Base-by-base conservation (phyloP, 78 protist species). In the Tieghemostelium lacteum region DNA sequence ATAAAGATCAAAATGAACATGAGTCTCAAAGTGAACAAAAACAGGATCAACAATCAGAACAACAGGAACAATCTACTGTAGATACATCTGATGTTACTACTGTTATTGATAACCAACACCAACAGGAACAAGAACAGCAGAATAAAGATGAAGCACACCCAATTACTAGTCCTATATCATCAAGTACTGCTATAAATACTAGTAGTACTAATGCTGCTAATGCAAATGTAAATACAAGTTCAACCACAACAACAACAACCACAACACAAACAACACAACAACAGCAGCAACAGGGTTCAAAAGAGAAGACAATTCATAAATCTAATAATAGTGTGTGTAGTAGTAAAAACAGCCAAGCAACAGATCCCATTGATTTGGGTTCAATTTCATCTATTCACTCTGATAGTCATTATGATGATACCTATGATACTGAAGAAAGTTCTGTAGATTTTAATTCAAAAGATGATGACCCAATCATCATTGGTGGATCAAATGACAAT, bases 321-420 rank as follows among this genome's bases (percentile, higher is more conserved):
- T 33, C 37, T 37, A 54, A 65, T 65, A 28, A 31, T 61, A 16
- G 17, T n/a, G 16, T 7, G 26, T 57, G 10, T 57, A n/a, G 4
- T 19, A 57, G 16, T 19, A 61, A 24, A 8, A 61, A 31, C 26
- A 29, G 7, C 3, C 16, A 24, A 4, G 8, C 5, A 31, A 16
- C 2, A 22, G 8, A 61, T 2, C 6, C 24, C n/a, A 0, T 39
- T 55, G 4, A 55, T 36, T 20, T 7, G 33, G 20, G 34, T 24
- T 34, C 29, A 33, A 2, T 37, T 67, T 75, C 86, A 42, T 77
- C 87, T 8, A 77, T 77, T 50, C 87, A 77, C 33, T 50, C 66
- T 14, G 87, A 77, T 24, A 77, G 87, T 29, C 87, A 77, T 52
- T 77, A 77, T 77, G 87, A 77, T 37, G 87, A 77, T 54, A 77